phyloP scores from a whole-genome alignment of 176 grass and related monocot species.

The Otatea glauca region DNA sequence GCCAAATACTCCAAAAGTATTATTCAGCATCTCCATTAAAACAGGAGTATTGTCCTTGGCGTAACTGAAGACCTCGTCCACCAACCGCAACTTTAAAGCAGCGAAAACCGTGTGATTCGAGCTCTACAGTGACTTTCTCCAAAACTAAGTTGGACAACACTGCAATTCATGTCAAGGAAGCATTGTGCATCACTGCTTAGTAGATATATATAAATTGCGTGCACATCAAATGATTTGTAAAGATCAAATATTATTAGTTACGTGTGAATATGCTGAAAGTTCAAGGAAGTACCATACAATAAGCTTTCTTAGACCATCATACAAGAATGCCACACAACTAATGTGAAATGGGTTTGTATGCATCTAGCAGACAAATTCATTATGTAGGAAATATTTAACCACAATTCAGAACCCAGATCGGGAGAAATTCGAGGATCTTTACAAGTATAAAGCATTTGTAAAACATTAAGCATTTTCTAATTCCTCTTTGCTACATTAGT shows the following conservation, averaged over 20 bases:
- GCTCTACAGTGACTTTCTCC: conserved; percentile 67
- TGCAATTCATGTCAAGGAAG: conserved; percentile 63
- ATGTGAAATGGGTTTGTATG: neutral
- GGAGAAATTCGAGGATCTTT: no score
- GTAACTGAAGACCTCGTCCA: conserved; percentile 75
- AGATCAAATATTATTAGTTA: neutral
- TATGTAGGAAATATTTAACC: neutral
- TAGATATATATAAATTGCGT: neutral
- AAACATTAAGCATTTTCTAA: neutral
- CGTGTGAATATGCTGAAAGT: neutral
- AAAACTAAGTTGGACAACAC: conserved; percentile 50
- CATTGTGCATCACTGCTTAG: neutral
- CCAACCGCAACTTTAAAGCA: conserved; percentile 84
- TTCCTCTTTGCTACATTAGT: neutral
- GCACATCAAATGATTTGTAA: neutral
- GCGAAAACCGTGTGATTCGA: conserved; percentile 64
- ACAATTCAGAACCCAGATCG: neutral
- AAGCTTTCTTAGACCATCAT: neutral
- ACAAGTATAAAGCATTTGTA: neutral
- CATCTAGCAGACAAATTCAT: neutral
- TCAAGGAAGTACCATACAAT: neutral
- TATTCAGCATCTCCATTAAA: conserved; percentile 43
- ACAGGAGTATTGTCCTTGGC: conserved; percentile 26
- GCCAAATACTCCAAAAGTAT: no score
- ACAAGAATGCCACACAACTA: neutral